Evolutionary conservation across 2,329 filamentous ascomycete genomes (phyloP), one percentile per base, ranked within the genome.

Genomic region (Incumbomyces lentus): DNA sequence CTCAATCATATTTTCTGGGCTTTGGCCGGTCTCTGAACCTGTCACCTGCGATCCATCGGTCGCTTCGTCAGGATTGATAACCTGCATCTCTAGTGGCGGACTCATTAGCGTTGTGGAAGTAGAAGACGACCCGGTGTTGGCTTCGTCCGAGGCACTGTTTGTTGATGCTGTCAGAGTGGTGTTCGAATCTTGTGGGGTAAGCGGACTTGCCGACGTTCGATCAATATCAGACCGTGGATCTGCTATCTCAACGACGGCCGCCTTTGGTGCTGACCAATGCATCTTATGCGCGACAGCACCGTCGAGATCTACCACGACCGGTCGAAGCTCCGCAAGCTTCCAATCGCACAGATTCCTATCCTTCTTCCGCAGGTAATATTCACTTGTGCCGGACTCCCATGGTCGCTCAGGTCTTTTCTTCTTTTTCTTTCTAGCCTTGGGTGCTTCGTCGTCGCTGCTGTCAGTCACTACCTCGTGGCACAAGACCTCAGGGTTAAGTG

Each of bases 401-500:
- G 32, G 30, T n/a, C 22, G 18, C 34, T 29, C 32, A 6, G 32
- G 10, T 18, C 40, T 39, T 19, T 44, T 44, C 44, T 46, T 46
- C 33, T 35, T 46, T 30, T 33, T 34, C 22, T 32, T 42, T 32
- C 33, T 33, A 2, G n/a, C 6, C 18, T 40, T 46, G 4, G 26
- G 14, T 14, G n/a, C 22, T 34, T 46, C 44, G 31, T 46, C 44
- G 26, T 46, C 44, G 26, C 37, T 46, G n/a, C 22, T 39, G n/a
- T 52, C 52, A 26, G 54, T 53, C 3, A 38, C 30, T 38, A 62
- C 57, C 31, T 57, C 55, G n/a, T 62, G 57, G 17, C 67, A 59
- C 12, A 70, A 46, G 33, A 55, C 60, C n/a, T 49, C 33, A 1
- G 68, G 67, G 17, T 66, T 55, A 40, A 70, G 30, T 2, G 63